Conservation (phyloP, 352 stramenopile genomes). For the Phytophthora quininea region DNA sequence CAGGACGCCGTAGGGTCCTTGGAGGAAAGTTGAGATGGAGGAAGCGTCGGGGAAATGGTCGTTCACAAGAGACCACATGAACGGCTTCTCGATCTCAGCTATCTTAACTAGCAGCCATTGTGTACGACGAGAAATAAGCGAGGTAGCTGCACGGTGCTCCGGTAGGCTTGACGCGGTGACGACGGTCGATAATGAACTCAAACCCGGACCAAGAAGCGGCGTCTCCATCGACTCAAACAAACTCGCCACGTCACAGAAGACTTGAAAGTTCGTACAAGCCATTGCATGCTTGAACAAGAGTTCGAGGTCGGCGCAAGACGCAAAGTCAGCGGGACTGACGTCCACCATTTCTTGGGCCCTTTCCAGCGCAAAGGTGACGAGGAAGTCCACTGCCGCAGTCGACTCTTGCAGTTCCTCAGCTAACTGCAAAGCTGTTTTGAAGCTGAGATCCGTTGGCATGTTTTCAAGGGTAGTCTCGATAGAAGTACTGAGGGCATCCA, state of each 20-base stretch:
- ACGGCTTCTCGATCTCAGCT: conserved; percentile 13
- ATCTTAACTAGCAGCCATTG: conserved; percentile 24
- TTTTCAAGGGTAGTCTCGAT: conserved; percentile 4
- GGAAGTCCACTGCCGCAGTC: not conserved
- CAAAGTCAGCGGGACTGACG: not conserved
- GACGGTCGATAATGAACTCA: conserved; percentile 6
- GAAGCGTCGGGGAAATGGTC: not conserved
- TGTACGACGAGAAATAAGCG: conserved; percentile 10
- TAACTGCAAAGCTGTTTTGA: conserved; percentile 10
- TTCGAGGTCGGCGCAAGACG: not conserved
- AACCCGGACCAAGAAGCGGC: conserved; percentile 7
- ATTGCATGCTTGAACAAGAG: conserved; percentile 1
- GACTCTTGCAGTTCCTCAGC: conserved; percentile 1
- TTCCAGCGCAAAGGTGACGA: conserved; percentile 4
- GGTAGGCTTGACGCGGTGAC: conserved; percentile 1
- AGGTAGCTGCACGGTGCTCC: conserved; percentile 1
- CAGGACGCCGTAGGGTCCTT: not conserved
- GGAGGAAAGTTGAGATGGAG: conserved; percentile 10
- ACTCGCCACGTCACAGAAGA: conserved; percentile 5
- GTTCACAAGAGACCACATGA: conserved; percentile 19
- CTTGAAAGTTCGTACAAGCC: not conserved
- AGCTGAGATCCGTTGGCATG: conserved; percentile 6
- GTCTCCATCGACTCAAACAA: conserved; percentile 8
- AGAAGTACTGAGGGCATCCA: not conserved
- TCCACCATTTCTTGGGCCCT: not conserved